Evolutionary conservation across 176 grass and related monocot genomes (phyloP).

Genomic region (Leersia perrieri): DNA sequence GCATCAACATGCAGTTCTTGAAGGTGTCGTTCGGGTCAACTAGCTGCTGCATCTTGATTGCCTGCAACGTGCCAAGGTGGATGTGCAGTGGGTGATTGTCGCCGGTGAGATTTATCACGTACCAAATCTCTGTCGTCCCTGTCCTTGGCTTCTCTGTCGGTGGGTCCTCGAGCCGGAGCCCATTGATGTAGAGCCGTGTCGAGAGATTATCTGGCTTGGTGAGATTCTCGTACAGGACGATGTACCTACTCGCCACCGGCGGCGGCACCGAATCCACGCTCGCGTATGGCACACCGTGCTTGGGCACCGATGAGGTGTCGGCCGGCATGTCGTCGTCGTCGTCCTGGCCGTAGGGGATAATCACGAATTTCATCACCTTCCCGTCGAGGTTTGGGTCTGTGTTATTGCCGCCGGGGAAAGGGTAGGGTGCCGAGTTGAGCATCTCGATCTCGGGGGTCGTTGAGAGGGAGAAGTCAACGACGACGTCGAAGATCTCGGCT

Average conservation of each 20-base stretch:
- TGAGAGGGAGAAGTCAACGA: slow-evolving; percentile 29
- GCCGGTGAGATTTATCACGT: slow-evolving; percentile 70
- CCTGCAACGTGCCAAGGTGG: slow-evolving; percentile 56
- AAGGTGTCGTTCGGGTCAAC: slow-evolving; percentile 38
- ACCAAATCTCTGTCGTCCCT: slow-evolving; percentile 67
- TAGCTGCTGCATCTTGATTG: slow-evolving; percentile 36
- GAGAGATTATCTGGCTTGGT: slow-evolving; percentile 42
- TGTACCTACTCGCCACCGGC: slow-evolving; percentile 36
- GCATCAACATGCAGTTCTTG: slow-evolving; percentile 55
- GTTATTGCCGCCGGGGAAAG: slow-evolving; percentile 22
- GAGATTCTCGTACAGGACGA: slow-evolving; percentile 70
- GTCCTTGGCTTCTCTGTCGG: slow-evolving; percentile 59
- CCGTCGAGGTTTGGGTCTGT: slow-evolving; percentile 26
- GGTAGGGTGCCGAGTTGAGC: slow-evolving; percentile 32
- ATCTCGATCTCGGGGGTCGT: slow-evolving; percentile 19
- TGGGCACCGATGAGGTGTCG: slow-evolving; percentile 30
- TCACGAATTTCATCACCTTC: slow-evolving; percentile 46
- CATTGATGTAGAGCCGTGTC: slow-evolving; percentile 73
- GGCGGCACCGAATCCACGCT: slow-evolving; percentile 7
- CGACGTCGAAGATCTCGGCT: slow-evolving; percentile 47
- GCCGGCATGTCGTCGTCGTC: no score
- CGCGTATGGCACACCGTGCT: slow-evolving; percentile 26
- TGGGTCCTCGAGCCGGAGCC: slow-evolving; percentile 40
- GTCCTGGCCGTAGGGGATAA: background rate
- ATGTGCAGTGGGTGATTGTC: slow-evolving; percentile 77